These are phyloP conservation scores for Harringtonia lauricola DNA, from an alignment of 2,329 filamentous ascomycete genomes.

Conservation along the genomic window DNA sequence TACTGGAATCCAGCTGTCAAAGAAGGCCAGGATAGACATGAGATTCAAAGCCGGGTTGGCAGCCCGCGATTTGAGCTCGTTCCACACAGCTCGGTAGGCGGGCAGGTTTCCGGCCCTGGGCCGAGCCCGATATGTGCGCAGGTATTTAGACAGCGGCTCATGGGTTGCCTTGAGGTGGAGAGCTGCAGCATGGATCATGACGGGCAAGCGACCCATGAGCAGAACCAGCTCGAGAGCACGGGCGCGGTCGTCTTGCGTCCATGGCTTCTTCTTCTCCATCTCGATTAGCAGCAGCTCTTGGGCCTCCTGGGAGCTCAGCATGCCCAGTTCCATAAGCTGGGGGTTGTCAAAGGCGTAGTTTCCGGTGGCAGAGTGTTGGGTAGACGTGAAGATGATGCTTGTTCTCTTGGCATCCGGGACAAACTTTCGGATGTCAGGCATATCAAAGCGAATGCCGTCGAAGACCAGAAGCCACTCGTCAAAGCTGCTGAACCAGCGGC, in stretches of 20 bases:
- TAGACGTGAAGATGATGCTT: constrained; percentile 58
- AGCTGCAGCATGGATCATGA: constrained; percentile 58
- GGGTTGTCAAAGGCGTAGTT: constrained; percentile 49
- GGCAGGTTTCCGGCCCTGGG: constrained; percentile 39
- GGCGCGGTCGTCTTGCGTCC: constrained; percentile 38
- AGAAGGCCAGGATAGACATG: constrained; percentile 53
- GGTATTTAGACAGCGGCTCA: constrained; percentile 50
- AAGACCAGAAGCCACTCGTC: constrained; percentile 58
- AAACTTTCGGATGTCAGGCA: constrained; percentile 44
- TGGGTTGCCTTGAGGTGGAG: constrained; percentile 48
- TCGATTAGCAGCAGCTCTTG: constrained; percentile 51
- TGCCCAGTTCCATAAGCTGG: constrained; percentile 41
- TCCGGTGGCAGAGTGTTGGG: constrained; percentile 44
- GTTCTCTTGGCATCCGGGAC: constrained; percentile 54
- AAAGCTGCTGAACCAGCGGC: constrained; percentile 48
- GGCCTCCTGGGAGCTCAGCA: constrained; percentile 45
- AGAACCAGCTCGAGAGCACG: constrained; percentile 52
- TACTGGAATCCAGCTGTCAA: constrained; percentile 53
- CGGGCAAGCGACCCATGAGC: constrained; percentile 51
- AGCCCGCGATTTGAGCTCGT: constrained; percentile 35
- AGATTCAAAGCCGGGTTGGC: constrained; percentile 49
- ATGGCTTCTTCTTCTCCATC: constrained; percentile 45
- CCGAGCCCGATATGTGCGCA: constrained; percentile 44
- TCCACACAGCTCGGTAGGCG: constrained; percentile 34
- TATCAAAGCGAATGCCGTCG: constrained; percentile 54